Conservation (phyloP, 495 filamentous ascomycete species). For the Aspergillus ellipticus region DNA sequence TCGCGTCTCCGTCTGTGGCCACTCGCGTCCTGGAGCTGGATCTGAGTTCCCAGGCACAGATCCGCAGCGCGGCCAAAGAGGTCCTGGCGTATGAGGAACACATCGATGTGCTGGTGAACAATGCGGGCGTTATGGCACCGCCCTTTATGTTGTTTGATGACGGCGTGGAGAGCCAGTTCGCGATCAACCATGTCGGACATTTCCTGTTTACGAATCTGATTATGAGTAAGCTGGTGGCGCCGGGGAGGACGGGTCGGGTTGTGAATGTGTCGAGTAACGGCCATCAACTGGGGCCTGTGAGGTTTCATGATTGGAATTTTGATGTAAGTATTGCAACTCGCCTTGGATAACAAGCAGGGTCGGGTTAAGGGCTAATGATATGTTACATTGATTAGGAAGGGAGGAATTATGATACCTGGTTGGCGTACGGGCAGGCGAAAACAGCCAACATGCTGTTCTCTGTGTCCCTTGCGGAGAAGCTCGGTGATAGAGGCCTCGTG, state of each 20-base stretch:
- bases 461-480: slow-evolving; percentile 30
- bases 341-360: too few relatives aligned
- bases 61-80: not conserved
- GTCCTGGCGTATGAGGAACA: not conserved
- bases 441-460: slow-evolving; percentile 48
- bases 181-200: slow-evolving; percentile 53
- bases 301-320: slow-evolving; percentile 56
- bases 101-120: slow-evolving; percentile 6
- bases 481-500: not conserved
- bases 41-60: not conserved
- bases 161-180: slow-evolving; percentile 53
- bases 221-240: slow-evolving; percentile 39
- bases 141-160: slow-evolving; percentile 29
- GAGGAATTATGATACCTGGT: slow-evolving; percentile 38
- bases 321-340: slow-evolving; percentile 23
- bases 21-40: not conserved
- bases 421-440: slow-evolving; percentile 50
- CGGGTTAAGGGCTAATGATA: too few relatives aligned
- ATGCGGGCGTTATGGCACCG: not conserved
- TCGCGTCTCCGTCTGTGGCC: not conserved
- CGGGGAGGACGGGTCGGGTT: slow-evolving; percentile 14
- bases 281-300: slow-evolving; percentile 37
- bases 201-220: slow-evolving; percentile 57
- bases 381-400: too few relatives aligned
- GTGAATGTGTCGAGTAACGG: slow-evolving; percentile 34